phyloP scores from a whole-genome alignment of 1,284 basidiomycete genomes.

The Moesziomyces globuligerus region DNA sequence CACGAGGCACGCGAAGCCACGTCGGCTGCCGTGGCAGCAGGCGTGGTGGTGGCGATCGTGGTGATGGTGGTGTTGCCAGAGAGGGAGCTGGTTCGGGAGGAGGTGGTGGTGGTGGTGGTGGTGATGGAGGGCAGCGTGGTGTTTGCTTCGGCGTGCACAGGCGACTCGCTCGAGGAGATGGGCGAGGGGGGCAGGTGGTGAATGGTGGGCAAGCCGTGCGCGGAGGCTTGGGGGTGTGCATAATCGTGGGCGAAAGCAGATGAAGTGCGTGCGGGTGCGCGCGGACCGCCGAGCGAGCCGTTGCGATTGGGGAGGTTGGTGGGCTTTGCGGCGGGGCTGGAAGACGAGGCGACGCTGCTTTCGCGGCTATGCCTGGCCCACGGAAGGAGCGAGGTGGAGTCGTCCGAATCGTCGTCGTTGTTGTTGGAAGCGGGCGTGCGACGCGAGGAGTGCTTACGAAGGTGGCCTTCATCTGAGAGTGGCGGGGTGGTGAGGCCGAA shows the following conservation, averaged over 20 bases:
- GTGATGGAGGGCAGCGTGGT: conserved; percentile 23
- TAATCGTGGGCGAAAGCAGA: conserved; percentile 27
- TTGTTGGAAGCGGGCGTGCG: conserved; percentile 17
- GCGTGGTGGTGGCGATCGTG: conserved; percentile 6
- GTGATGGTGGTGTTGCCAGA: conserved; percentile 11
- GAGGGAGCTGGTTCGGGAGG: conserved; percentile 18
- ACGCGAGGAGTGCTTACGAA: conserved; percentile 27
- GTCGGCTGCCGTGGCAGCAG: conserved; percentile 15
- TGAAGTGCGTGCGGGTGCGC: conserved; percentile 29
- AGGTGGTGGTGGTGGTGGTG: conserved; percentile 33
- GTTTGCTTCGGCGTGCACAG: conserved; percentile 19
- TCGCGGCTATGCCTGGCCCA: conserved; percentile 53
- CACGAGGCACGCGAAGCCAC: conserved; percentile 28
- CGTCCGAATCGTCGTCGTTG: conserved; percentile 57
- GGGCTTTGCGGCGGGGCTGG: conserved; percentile 8
- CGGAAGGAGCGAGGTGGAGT: conserved; percentile 56
- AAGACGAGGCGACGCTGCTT: conserved; percentile 26
- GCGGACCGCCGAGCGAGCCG: conserved; percentile 20
- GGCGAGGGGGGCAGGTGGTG: conserved; percentile 55
- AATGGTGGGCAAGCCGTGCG: conserved; percentile 23
- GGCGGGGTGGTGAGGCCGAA: conserved; percentile 58
- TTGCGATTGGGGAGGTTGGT: conserved; percentile 11
- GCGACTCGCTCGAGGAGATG: conserved; percentile 56
- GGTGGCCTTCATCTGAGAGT: conserved; percentile 59
- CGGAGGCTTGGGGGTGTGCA: conserved; percentile 5